Percentiles rank a stretch among this genome's conserved stretches.
Evolutionary conservation across 2,329 filamentous ascomycete genomes (phyloP).

Genomic region (Chrysoporthe austroafricana): DNA sequence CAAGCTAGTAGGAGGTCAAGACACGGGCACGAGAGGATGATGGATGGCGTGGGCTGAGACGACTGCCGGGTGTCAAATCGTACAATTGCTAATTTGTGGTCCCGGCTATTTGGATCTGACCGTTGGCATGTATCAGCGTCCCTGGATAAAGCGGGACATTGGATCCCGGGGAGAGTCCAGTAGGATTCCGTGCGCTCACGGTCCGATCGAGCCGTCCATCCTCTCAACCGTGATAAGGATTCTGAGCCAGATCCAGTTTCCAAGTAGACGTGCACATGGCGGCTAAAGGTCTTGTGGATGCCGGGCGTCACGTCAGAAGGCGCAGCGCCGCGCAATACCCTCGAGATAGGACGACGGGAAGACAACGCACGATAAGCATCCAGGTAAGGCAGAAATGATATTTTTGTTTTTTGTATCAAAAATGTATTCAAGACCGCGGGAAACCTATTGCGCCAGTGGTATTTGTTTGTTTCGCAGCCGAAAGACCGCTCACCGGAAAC

Average conservation of each 20-base stretch:
- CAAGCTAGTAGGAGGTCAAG: not conserved
- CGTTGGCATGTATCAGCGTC: too few relatives aligned
- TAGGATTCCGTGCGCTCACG: too few relatives aligned
- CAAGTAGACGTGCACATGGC: not conserved
- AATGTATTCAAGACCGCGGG: not conserved
- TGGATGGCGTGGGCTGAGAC: too few relatives aligned
- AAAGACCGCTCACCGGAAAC: not conserved
- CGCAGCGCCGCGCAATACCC: not conserved
- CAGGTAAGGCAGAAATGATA: not conserved
- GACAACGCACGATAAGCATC: not conserved
- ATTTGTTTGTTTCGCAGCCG: slow-evolving; percentile 5
- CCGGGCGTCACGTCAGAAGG: not conserved
- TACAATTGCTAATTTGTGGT: too few relatives aligned
- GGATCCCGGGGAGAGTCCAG: too few relatives aligned
- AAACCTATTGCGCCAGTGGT: slow-evolving; percentile 9
- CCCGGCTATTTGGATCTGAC: too few relatives aligned
- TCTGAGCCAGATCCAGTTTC: not conserved
- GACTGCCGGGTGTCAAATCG: too few relatives aligned
- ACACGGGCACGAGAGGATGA: not conserved
- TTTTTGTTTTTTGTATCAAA: not conserved
- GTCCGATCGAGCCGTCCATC: too few relatives aligned
- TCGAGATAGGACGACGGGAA: too few relatives aligned
- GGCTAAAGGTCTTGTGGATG: not conserved
- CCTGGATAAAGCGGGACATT: too few relatives aligned
- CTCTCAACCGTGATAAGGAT: too few relatives aligned